Conservation (phyloP, 2,329 filamentous ascomycete genomes). For the Penicillium frequentans region DNA sequence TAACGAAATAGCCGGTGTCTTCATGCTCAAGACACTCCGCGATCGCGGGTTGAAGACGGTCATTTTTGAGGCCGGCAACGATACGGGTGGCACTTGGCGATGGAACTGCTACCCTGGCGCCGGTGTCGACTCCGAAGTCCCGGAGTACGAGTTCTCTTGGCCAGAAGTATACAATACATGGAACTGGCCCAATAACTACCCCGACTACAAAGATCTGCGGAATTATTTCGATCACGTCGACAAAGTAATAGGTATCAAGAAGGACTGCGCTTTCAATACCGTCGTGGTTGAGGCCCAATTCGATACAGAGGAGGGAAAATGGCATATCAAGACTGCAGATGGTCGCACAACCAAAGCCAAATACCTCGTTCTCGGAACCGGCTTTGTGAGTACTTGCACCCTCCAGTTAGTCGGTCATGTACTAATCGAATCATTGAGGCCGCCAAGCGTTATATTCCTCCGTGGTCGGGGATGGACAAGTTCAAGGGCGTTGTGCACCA, state of each 20-base stretch:
- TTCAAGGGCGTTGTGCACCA: conserved; percentile 58
- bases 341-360: conserved; percentile 42
- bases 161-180: conserved; percentile 50
- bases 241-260: conserved; percentile 44
- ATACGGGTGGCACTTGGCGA: conserved; percentile 56
- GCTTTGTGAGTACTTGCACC: conserved; percentile 33
- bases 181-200: conserved; percentile 42
- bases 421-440: conserved; percentile 14
- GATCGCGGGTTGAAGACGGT: conserved; percentile 45
- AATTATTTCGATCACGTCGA: conserved; percentile 51
- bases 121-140: conserved; percentile 55
- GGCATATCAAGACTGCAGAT: conserved; percentile 47
- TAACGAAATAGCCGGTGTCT: conserved; percentile 51
- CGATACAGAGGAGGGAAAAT: conserved; percentile 36
- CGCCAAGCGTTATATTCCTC: conserved; percentile 45
- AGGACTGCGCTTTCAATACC: conserved; percentile 47
- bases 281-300: conserved; percentile 45
- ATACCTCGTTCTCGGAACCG: conserved; percentile 50
- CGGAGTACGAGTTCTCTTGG: conserved; percentile 55
- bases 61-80: conserved; percentile 55
- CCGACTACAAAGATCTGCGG: conserved; percentile 38
- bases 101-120: conserved; percentile 60
- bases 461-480: conserved; percentile 35
- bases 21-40: conserved; percentile 12
- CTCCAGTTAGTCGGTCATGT: not conserved